Evolutionary conservation across 768 basidiomycete genomes (phyloP).

Genomic region (Tylopilus vinaceipallidus): DNA sequence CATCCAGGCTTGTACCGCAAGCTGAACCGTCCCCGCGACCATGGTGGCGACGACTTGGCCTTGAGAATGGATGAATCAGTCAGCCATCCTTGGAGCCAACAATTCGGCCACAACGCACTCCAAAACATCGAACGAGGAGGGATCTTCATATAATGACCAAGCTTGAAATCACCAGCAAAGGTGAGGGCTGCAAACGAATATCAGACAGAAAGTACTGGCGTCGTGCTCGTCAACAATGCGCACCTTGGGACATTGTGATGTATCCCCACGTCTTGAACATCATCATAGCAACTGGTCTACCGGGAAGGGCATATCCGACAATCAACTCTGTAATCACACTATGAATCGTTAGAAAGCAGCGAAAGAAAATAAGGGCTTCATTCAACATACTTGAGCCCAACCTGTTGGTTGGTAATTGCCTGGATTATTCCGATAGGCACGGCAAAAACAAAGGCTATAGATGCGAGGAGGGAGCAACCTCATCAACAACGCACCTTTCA

Average conservation of each 20-base stretch:
- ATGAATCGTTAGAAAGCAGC: conserved; percentile 1
- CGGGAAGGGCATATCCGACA: conserved; percentile 54
- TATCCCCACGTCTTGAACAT: conserved; percentile 79
- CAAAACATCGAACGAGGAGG: conserved; percentile 67
- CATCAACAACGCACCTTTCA: not conserved
- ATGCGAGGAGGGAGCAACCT: not conserved
- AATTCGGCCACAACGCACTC: conserved; percentile 33
- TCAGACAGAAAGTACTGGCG: not conserved
- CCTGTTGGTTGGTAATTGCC: conserved; percentile 77
- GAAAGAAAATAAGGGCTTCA: not conserved
- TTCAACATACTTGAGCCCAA: conserved; percentile 46
- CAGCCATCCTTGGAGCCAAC: too few relatives aligned
- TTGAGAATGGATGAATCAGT: not conserved
- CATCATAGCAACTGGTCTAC: conserved; percentile 76
- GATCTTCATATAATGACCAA: conserved; percentile 75
- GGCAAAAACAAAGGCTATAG: conserved; percentile 56
- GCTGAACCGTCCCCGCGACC: conserved; percentile 63
- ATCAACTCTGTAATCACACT: conserved; percentile 72
- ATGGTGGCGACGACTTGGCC: conserved; percentile 61
- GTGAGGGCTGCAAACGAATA: conserved; percentile 42
- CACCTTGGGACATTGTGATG: conserved; percentile 53
- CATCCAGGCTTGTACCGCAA: conserved; percentile 67
- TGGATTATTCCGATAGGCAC: conserved; percentile 78
- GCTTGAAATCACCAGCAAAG: conserved; percentile 71
- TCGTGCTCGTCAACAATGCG: not conserved